A percentile compares a stretch with the other conserved stretches of the same genome.
Conservation (phyloP, 768 basidiomycete species). For the Pholiota microspora region DNA sequence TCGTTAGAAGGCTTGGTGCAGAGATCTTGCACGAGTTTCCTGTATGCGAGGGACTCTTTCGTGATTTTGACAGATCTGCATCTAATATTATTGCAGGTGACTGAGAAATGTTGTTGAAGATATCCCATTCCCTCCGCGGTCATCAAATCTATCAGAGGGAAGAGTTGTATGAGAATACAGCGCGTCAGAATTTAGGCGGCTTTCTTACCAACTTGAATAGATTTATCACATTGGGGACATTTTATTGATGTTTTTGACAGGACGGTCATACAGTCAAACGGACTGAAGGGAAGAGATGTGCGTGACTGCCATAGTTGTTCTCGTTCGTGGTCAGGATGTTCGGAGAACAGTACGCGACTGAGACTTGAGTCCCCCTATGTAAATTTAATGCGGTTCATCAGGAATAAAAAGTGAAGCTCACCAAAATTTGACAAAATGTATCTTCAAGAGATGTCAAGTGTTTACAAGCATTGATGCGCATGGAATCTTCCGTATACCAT, state of each 20-base stretch:
- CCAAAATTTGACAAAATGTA: slow-evolving; percentile 2
- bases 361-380: too few species aligned
- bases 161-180: neutral
- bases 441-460: slow-evolving; percentile 22
- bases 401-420: too few species aligned
- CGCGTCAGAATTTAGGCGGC: neutral
- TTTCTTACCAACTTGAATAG: slow-evolving; percentile 25
- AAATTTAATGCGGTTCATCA: too few species aligned
- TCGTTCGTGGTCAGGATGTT: slow-evolving; percentile 11
- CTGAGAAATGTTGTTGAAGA: slow-evolving; percentile 38
- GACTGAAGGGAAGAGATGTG: slow-evolving; percentile 16
- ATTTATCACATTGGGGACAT: slow-evolving; percentile 27
- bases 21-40: slow-evolving; percentile 17
- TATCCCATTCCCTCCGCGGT: slow-evolving; percentile 44
- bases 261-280: slow-evolving; percentile 15
- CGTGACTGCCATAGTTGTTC: slow-evolving; percentile 16
- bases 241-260: slow-evolving; percentile 16
- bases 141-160: slow-evolving; percentile 37
- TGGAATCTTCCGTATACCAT: slow-evolving; percentile 32
- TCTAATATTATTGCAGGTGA: slow-evolving; percentile 24
- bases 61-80: slow-evolving; percentile 37
- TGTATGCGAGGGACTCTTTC: slow-evolving; percentile 20
- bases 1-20: slow-evolving; percentile 1
- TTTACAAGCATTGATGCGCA: slow-evolving; percentile 19
- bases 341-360: too few species aligned